phyloP scores from a whole-genome alignment of 2,329 filamentous ascomycete genomes.

The Alternaria panax region DNA sequence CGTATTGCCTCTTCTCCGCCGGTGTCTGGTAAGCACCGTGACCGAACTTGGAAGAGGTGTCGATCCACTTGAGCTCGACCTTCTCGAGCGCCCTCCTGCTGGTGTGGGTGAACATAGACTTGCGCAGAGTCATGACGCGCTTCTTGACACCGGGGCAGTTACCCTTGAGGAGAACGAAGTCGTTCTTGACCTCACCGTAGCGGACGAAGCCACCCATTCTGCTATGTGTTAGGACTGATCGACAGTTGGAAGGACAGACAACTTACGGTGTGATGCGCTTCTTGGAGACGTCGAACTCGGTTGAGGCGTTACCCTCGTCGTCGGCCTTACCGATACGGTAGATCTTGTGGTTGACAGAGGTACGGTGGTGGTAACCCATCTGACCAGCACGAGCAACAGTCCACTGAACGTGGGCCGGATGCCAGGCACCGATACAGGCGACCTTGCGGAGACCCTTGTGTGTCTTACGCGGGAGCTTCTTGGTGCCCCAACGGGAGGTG shows the following conservation, averaged over 20 bases:
- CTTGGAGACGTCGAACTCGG: slow-evolving; percentile 96
- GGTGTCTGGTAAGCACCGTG: slow-evolving; percentile 99
- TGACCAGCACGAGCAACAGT: slow-evolving; percentile 99
- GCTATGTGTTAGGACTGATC: slow-evolving; percentile 51
- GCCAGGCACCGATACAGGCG: slow-evolving; percentile 99
- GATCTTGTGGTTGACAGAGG: slow-evolving; percentile 99
- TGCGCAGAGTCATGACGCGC: slow-evolving; percentile 97
- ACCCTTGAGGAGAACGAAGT: slow-evolving; percentile 98
- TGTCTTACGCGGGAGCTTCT: slow-evolving; percentile 99
- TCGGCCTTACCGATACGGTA: slow-evolving; percentile 96
- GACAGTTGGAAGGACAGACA: not conserved
- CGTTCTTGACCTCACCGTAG: slow-evolving; percentile 99
- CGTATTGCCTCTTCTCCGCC: slow-evolving; percentile 96
- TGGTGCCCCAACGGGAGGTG: slow-evolving; percentile 98
- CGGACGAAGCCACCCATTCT: slow-evolving; percentile 99
- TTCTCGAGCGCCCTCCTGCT: slow-evolving; percentile 96
- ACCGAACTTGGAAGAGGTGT: slow-evolving; percentile 99
- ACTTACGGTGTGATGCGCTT: slow-evolving; percentile 99
- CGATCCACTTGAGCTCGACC: slow-evolving; percentile 99
- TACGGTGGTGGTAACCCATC: slow-evolving; percentile 99
- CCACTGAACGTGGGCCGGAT: slow-evolving; percentile 99
- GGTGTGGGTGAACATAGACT: slow-evolving; percentile 98
- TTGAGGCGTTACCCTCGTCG: slow-evolving; percentile 91
- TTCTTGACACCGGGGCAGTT: slow-evolving; percentile 98
- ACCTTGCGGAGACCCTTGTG: slow-evolving; percentile 99